A percentile compares a stretch with the other conserved stretches of the same genome.
These are phyloP conservation scores for Stephania yunnanensis DNA, from an alignment of 164 flowering plant genomes.

Conservation along the genomic window DNA sequence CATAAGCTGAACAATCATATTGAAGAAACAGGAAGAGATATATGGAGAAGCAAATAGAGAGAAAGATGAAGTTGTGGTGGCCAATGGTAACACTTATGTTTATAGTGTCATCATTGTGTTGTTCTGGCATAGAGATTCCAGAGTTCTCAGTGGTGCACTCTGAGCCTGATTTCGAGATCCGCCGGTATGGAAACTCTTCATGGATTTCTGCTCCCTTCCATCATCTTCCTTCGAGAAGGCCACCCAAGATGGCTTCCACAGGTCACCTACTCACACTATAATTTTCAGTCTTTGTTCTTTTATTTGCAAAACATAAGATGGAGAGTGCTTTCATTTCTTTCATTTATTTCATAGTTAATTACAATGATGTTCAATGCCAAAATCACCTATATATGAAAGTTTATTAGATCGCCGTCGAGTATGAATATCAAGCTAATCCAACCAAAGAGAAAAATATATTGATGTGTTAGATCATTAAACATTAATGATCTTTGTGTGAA, in stretches of 20 bases:
- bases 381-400: too few relatives aligned
- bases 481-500: too few relatives aligned
- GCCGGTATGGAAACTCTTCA: constrained; percentile 36
- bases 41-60: constrained; percentile 6
- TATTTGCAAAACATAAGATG: too few relatives aligned
- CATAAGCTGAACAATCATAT: too few relatives aligned
- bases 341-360: too few relatives aligned
- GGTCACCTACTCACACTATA: constrained; percentile 21
- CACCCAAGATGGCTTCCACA: constrained; percentile 48
- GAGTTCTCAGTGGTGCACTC: constrained; percentile 37
- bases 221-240: constrained; percentile 45
- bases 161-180: constrained; percentile 51
- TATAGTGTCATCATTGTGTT: background rate
- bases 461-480: too few relatives aligned
- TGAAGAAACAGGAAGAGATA: background rate
- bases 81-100: background rate
- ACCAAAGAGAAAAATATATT: too few relatives aligned
- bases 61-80: constrained; percentile 4
- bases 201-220: constrained; percentile 53
- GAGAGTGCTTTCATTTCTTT: too few relatives aligned
- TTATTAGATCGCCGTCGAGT: too few relatives aligned
- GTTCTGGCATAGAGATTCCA: constrained; percentile 38
- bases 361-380: too few relatives aligned
- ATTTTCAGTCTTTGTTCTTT: background rate
- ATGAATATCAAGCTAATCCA: too few relatives aligned